Conservation (phyloP, 2,329 filamentous ascomycete genomes). For the Tolypocladium ophioglossoides region DNA sequence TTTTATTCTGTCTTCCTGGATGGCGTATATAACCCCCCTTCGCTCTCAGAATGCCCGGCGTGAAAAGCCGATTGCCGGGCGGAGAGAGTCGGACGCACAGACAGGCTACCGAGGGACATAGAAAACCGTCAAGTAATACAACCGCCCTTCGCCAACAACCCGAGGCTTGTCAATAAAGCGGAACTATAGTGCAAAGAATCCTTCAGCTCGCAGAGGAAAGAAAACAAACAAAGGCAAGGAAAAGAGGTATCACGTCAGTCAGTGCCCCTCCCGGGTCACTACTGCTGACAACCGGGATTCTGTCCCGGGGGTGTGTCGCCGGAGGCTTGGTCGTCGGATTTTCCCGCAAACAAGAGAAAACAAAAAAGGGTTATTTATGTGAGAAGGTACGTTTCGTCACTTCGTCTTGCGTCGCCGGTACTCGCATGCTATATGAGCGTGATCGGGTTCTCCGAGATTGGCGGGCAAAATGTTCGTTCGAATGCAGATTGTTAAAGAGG, state of each 20-base stretch:
- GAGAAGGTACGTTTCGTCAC: constrained; percentile 26
- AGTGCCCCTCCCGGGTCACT: constrained; percentile 13
- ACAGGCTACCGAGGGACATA: constrained; percentile 17
- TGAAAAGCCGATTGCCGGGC: background rate
- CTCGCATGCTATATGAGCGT: constrained; percentile 21
- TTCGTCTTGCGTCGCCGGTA: constrained; percentile 28
- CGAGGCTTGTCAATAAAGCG: constrained; percentile 16
- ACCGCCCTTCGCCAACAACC: constrained; percentile 20
- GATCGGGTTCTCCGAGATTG: constrained; percentile 16
- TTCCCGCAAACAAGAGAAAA: constrained; percentile 2
- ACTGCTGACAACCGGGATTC: constrained; percentile 12
- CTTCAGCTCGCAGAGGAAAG: constrained; percentile 14
- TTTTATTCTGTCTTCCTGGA: constrained; percentile 3
- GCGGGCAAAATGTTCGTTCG: constrained; percentile 19
- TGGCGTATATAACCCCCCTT: constrained; percentile 3
- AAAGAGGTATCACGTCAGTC: constrained; percentile 25
- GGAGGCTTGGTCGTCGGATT: constrained; percentile 11
- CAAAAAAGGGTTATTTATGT: constrained; percentile 16
- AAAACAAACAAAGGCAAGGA: constrained; percentile 13
- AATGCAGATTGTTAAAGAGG: constrained; percentile 18
- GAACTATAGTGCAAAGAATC: constrained; percentile 24
- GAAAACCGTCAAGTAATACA: constrained; percentile 25
- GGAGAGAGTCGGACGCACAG: constrained; percentile 11
- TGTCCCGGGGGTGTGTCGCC: constrained; percentile 11
- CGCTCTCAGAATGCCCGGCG: constrained; percentile 1